A percentile compares a stretch with the other conserved stretches of the same genome.
phyloP scores from a whole-genome alignment of 129 eudicot genomes.

The Kitagawia praeruptora region DNA sequence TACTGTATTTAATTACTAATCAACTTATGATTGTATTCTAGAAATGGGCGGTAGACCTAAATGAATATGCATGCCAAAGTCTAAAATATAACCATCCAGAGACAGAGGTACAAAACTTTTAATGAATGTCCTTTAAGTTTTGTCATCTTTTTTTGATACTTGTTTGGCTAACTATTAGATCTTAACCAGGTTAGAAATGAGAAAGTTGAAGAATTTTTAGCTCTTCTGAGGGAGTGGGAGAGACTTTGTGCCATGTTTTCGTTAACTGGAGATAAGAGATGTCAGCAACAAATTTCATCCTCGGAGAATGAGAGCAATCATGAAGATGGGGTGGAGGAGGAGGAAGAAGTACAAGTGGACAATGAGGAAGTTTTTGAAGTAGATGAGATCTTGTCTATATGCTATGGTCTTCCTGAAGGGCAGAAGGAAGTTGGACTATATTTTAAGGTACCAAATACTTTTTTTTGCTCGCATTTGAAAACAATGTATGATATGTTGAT shows the following conservation, averaged over 20 bases:
- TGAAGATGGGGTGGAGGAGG: constrained; percentile 22
- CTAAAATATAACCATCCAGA: constrained; percentile 69
- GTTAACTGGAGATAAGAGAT: constrained; percentile 23
- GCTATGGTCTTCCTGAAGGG: constrained; percentile 67
- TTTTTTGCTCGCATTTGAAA: neutral
- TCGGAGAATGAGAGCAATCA: constrained; percentile 18
- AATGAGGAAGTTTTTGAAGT: constrained; percentile 64
- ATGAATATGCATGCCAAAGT: constrained; percentile 58
- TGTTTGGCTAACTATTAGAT: neutral
- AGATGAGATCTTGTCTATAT: constrained; percentile 41
- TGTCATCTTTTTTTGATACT: neutral
- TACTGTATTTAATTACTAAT: neutral
- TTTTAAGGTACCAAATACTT: constrained; percentile 41
- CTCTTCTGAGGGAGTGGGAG: constrained; percentile 59
- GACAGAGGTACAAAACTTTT: constrained; percentile 38
- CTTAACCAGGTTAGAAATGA: constrained; percentile 17
- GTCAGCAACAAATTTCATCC: constrained; percentile 2
- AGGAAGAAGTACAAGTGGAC: constrained; percentile 11
- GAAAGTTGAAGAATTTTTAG: constrained; percentile 41
- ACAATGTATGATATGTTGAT: neutral
- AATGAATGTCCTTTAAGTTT: neutral
- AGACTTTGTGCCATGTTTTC: constrained; percentile 34
- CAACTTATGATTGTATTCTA: neutral
- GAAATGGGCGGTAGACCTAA: constrained; percentile 84
- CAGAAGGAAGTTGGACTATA: constrained; percentile 30